These are phyloP conservation scores for Marchantia polymorpha DNA, from an alignment of 225 moss, liverwort and hornwort species.

Conservation along the genomic window DNA sequence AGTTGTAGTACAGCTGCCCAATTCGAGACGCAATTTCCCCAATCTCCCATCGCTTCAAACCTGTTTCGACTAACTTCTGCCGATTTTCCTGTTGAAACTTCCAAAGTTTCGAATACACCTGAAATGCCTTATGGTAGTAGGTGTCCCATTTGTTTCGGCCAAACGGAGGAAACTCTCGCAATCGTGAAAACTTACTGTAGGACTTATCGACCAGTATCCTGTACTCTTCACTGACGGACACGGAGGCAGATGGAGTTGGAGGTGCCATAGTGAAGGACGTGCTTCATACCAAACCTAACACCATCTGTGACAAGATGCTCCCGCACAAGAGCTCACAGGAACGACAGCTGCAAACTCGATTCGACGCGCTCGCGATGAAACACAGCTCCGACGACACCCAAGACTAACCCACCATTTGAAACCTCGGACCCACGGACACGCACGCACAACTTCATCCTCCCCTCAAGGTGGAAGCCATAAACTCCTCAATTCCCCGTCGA, in stretches of 20 bases:
- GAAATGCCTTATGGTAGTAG: conserved; percentile 97
- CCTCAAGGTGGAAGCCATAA: neutral
- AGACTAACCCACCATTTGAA: neutral
- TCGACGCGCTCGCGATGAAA: neutral
- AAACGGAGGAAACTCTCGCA: conserved; percentile 84
- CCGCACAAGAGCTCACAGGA: neutral
- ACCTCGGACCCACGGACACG: neutral
- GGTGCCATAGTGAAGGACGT: conserved; percentile 61
- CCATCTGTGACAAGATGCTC: conserved; percentile 2
- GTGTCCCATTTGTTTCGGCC: conserved; percentile 97
- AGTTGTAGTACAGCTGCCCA: conserved; percentile 96
- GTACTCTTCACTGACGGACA: conserved; percentile 74
- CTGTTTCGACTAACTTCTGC: conserved; percentile 78
- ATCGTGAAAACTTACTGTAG: conserved; percentile 84
- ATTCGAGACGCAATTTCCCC: conserved; percentile 98
- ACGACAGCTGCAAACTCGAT: neutral
- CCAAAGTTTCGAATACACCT: conserved; percentile 97
- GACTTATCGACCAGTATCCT: conserved; percentile 93
- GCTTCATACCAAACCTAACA: conserved; percentile 22
- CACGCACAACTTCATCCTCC: neutral
- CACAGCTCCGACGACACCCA: neutral
- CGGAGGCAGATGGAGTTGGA: conserved; percentile 46
- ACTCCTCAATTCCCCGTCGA: neutral
- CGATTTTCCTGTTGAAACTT: conserved; percentile 99
- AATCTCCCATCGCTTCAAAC: conserved; percentile 97